Conservation (phyloP, 2,329 filamentous ascomycete species). For the Talaromyces sp. region DNA sequence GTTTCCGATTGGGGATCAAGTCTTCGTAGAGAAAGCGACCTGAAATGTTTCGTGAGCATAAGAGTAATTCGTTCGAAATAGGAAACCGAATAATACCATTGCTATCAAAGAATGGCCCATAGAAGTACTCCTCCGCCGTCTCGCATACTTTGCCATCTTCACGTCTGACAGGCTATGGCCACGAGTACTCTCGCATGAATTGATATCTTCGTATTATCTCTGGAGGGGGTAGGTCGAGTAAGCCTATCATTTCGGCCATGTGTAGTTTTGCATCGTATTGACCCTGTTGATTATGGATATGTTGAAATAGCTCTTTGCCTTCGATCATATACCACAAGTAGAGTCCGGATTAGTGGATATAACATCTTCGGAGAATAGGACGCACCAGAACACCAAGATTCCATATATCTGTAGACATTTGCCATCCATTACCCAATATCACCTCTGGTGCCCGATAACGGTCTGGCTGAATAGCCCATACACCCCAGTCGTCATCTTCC, state of each 20-base stretch:
- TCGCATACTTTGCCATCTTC: conserved; percentile 30
- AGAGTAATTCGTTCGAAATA: background rate
- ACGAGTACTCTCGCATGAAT: conserved; percentile 32
- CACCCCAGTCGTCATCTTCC: conserved; percentile 44
- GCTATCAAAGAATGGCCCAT: conserved; percentile 39
- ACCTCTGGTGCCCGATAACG: background rate
- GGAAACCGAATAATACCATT: conserved; percentile 17
- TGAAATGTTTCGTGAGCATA: background rate
- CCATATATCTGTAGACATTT: conserved; percentile 28
- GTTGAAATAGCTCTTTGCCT: conserved; percentile 38
- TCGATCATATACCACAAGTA: conserved; percentile 41
- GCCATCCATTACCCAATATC: conserved; percentile 32
- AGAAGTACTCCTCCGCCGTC: conserved; percentile 35
- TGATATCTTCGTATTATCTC: conserved; percentile 38
- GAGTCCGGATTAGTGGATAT: conserved; percentile 29
- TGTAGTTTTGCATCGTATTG: conserved; percentile 40
- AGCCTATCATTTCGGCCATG: conserved; percentile 45
- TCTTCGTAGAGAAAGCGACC: conserved; percentile 36
- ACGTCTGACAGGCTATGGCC: conserved; percentile 30
- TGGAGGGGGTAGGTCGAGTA: conserved; percentile 42
- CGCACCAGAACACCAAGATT: background rate
- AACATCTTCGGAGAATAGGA: background rate
- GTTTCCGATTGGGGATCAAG: conserved; percentile 34
- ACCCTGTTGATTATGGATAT: conserved; percentile 36
- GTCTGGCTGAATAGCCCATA: conserved; percentile 24